Conservation (phyloP, 2,329 filamentous ascomycete species). For the Falciphora oryzae region DNA sequence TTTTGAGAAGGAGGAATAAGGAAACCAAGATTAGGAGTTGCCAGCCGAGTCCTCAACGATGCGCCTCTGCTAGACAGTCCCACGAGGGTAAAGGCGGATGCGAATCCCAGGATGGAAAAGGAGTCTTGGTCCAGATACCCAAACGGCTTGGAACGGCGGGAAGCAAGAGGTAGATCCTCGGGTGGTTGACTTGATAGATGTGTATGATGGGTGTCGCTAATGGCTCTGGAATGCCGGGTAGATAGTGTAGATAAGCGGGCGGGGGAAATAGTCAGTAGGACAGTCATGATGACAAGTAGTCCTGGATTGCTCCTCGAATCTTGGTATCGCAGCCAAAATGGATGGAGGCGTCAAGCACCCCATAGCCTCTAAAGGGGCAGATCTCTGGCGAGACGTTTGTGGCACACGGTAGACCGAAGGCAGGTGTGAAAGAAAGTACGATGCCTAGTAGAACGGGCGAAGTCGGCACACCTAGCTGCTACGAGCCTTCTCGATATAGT, state of each 20-base stretch:
- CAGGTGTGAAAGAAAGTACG: background rate
- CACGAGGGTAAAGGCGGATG: background rate
- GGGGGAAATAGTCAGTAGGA: background rate
- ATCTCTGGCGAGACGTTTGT: background rate
- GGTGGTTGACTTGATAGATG: background rate
- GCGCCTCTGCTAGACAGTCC: too few species aligned
- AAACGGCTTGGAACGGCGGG: background rate
- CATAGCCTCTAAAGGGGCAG: background rate
- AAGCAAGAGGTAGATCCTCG: background rate
- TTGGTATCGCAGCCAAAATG: background rate
- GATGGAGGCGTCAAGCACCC: background rate
- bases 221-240: background rate
- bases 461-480: conserved; percentile 28
- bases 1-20: background rate
- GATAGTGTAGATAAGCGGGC: background rate
- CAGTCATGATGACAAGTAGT: background rate
- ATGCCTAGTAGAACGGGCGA: background rate
- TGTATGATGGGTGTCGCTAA: background rate
- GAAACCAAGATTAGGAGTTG: background rate
- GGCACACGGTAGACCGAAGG: background rate
- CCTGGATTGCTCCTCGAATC: background rate
- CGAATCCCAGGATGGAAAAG: background rate
- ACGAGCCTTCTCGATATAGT: conserved; percentile 65
- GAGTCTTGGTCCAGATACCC: background rate
- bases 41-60: background rate